A percentile compares a stretch with the other conserved stretches of the same genome.
Evolutionary conservation across 345 rosid genomes (phyloP).

Genomic region (Brassica rapa): DNA sequence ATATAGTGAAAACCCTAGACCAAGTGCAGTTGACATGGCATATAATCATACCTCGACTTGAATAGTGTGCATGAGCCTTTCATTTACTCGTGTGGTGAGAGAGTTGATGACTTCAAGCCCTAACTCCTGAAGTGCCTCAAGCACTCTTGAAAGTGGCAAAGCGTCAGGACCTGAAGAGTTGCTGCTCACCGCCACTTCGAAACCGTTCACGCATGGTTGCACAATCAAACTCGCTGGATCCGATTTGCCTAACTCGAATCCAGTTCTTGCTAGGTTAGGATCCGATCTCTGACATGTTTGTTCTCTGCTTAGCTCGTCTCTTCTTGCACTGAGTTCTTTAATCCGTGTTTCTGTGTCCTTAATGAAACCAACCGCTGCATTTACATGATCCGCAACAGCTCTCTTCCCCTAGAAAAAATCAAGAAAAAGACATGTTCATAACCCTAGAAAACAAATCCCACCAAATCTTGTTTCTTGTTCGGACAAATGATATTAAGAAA

Average conservation of each 20-base stretch:
- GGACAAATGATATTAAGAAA: neutral
- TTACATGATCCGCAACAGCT: conserved; percentile 51
- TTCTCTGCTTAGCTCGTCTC: conserved; percentile 41
- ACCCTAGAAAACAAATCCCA: conserved; percentile 32
- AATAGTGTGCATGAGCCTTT: conserved; percentile 46
- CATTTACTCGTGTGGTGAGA: conserved; percentile 45
- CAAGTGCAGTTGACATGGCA: conserved; percentile 1
- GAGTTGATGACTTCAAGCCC: conserved; percentile 47
- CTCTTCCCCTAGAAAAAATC: conserved; percentile 47
- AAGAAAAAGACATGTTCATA: conserved; percentile 6
- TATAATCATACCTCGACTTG: conserved; percentile 47
- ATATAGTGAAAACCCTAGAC: conserved; percentile 28
- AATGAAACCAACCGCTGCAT: conserved; percentile 47
- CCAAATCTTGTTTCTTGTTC: conserved; percentile 17
- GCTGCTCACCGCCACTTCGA: conserved; percentile 45
- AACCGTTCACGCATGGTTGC: conserved; percentile 45
- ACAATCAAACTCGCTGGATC: conserved; percentile 33
- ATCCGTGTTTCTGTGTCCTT: conserved; percentile 44
- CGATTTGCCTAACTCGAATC: conserved; percentile 7
- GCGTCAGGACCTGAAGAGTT: conserved; percentile 33
- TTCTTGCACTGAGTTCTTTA: conserved; percentile 36
- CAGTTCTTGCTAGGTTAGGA: conserved; percentile 9
- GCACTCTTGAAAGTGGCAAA: conserved; percentile 46
- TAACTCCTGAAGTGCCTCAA: conserved; percentile 44
- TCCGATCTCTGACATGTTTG: neutral